Conservation (phyloP, 192 early-diverging fungal species). For the Backusella tarrabulga region DNA sequence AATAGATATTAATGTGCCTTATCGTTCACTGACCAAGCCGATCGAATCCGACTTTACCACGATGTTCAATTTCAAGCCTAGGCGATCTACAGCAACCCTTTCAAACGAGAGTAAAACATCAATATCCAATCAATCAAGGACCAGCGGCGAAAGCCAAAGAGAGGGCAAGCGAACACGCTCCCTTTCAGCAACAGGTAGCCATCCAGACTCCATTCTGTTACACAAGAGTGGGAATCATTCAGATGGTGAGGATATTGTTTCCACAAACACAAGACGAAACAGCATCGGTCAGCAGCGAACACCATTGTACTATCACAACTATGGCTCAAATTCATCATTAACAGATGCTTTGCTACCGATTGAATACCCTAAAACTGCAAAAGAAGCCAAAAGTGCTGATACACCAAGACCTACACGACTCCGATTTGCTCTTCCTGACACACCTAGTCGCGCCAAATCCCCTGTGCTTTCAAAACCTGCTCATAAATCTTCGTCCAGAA, state of each 20-base stretch:
- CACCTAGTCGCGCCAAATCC: constrained; percentile 21
- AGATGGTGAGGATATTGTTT: neutral
- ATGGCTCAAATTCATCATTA: constrained; percentile 19
- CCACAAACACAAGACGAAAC: neutral
- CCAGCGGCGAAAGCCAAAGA: neutral
- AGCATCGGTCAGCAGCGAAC: constrained; percentile 1
- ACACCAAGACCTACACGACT: constrained; percentile 27
- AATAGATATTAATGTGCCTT: constrained; percentile 33
- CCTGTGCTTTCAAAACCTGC: neutral
- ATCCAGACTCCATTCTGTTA: neutral
- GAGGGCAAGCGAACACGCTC: neutral
- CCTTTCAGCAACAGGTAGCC: neutral
- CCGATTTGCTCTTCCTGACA: constrained; percentile 29
- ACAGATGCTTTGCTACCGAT: constrained; percentile 25
- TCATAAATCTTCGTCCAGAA: neutral
- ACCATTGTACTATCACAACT: neutral
- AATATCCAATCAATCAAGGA: neutral
- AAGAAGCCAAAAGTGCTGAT: neutral
- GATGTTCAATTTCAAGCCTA: constrained; percentile 32
- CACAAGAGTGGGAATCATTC: neutral
- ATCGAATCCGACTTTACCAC: constrained; percentile 33
- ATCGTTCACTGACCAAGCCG: constrained; percentile 23
- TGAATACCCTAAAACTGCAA: constrained; percentile 2
- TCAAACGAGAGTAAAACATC: neutral
- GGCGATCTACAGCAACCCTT: neutral